Percentiles rank a stretch among this genome's conserved stretches.
Conservation (phyloP, 345 rosid genomes). For the Acer negundo region DNA sequence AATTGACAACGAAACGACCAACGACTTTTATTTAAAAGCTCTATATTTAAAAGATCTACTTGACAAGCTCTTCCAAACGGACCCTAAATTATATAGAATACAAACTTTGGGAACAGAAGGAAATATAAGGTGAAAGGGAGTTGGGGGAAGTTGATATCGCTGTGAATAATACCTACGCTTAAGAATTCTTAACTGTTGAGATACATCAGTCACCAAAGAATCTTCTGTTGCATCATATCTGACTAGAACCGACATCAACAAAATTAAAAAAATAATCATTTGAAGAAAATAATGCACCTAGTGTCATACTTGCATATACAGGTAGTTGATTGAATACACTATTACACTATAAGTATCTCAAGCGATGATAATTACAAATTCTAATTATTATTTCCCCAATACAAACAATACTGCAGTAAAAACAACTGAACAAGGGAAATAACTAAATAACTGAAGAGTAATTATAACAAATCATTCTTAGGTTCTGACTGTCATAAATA, state of each 20-base stretch:
- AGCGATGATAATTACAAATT: neutral
- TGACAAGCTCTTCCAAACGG: too few species aligned
- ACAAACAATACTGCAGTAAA: too few species aligned
- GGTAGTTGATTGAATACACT: neutral
- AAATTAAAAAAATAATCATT: conserved; percentile 19
- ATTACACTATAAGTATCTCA: neutral
- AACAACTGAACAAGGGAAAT: too few species aligned
- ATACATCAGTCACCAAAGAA: conserved; percentile 65
- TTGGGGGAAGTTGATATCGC: conserved; percentile 8
- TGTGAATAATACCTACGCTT: conserved; percentile 64
- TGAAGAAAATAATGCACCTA: neutral
- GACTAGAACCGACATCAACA: conserved; percentile 52
- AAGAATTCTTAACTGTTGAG: conserved; percentile 76
- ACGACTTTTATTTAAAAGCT: too few species aligned
- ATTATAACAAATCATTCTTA: neutral
- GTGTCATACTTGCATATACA: neutral
- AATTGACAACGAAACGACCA: too few species aligned
- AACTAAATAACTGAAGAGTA: neutral
- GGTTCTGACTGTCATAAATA: neutral
- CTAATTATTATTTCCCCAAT: too few species aligned
- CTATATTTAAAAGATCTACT: too few species aligned
- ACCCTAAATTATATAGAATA: neutral
- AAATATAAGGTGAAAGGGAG: neutral
- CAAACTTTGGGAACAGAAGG: neutral
- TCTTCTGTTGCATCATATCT: conserved; percentile 82